Base-by-base conservation (phyloP, 805 yeast species). In the Kregervanrija pseudodelftensis region DNA sequence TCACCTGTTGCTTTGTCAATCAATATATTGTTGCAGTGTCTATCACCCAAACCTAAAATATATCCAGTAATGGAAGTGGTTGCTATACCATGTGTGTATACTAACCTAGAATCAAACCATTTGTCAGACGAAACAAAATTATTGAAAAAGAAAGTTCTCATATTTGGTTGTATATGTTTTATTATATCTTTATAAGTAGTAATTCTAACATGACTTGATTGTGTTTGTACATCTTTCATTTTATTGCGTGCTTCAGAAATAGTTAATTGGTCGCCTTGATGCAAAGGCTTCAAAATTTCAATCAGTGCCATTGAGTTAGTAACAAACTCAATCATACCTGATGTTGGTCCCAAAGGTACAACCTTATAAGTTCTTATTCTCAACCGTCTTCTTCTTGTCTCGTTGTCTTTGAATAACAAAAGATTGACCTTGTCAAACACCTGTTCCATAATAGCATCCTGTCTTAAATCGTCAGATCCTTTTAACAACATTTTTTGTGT, bases 361-460 rank as follows among this genome's bases (percentile, higher is more conserved):
- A 93, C 97, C 42, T 83, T 83, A 63, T 93, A 93, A 0, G 97
- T 89, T 40, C 95, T 66, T 1, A 93, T 75, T 3, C 74, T 68
- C 46, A 91, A 65, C 2, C 68, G 63, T n/a, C 90, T 61, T 41
- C 66, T 71, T 22, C 80, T 60, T 0, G 91, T 71, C 31, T 75
- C 76, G 42, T 71, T 70, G 55, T 85, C 79, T 17, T 66, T 66
- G 10, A 53, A 60, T 44, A 91, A 71, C 33, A 88, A 74, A 11
- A 69, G 63, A 56, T 90, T 89, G 12, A 89, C 96, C 55, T 89
- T 86, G 15, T 75, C 83, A 61, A 95, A 93, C 1, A 91, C 98
- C 59, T 93, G 98, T 60, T 91, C 95, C 99, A 93, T 95, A 45
- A 93, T 87, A 0, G 95, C 85, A 65, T 93, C 99, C 64, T 95